Evolutionary conservation across 257 asterid species (phyloP).

Genomic region (Solanum pimpinellifolium): DNA sequence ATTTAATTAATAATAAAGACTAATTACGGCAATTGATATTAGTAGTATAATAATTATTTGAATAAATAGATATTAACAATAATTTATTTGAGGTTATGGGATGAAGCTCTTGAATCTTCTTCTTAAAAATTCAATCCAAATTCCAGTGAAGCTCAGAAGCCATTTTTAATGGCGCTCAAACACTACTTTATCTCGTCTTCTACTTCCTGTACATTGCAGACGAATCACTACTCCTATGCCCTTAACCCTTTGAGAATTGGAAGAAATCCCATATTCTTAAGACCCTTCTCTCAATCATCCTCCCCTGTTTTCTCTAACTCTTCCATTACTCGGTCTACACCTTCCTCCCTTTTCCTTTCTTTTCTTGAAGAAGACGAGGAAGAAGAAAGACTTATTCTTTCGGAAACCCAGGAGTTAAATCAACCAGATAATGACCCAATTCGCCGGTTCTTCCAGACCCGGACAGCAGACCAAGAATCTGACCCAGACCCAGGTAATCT

Average conservation of each 20-base stretch:
- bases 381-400: background rate
- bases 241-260: conserved; percentile 14
- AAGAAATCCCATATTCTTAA: conserved; percentile 7
- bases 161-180: conserved; percentile 3
- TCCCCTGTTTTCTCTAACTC: conserved; percentile 16
- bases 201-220: conserved; percentile 11
- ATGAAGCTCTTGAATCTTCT: background rate
- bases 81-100: background rate
- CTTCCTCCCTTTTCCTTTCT: conserved; percentile 56
- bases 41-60: too few species aligned
- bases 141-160: background rate
- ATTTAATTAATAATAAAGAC: background rate
- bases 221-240: conserved; percentile 1
- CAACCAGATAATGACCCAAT: conserved; percentile 46
- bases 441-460: conserved; percentile 54
- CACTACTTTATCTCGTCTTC: background rate
- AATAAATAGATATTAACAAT: too few species aligned
- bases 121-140: background rate
- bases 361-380: conserved; percentile 32
- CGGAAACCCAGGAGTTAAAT: background rate
- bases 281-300: conserved; percentile 15
- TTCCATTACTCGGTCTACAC: conserved; percentile 9
- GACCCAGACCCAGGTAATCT: conserved; percentile 49
- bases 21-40: background rate
- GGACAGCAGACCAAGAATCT: conserved; percentile 8